These are phyloP conservation scores for Aaosphaeria arxii DNA, from an alignment of 2,329 filamentous ascomycete species.

Conservation along the genomic window DNA sequence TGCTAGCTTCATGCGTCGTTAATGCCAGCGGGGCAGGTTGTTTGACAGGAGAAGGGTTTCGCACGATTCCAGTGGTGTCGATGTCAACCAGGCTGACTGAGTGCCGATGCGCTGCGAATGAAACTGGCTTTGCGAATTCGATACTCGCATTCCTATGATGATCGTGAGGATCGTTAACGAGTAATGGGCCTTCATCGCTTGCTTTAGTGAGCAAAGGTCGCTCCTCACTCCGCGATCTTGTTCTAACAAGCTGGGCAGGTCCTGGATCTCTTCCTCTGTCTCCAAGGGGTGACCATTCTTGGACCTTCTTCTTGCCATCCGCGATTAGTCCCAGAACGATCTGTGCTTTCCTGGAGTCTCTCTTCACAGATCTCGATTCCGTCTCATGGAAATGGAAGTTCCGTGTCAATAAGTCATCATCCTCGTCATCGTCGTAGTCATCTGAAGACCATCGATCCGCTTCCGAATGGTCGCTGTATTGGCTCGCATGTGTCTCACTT, in stretches of 20 bases:
- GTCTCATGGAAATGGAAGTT: background rate
- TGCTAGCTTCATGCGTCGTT: background rate
- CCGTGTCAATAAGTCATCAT: background rate
- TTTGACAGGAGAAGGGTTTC: background rate
- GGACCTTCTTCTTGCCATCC: background rate
- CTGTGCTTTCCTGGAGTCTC: background rate
- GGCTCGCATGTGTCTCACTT: background rate
- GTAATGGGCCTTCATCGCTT: background rate
- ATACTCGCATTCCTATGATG: background rate
- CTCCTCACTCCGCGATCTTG: background rate
- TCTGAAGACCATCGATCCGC: background rate
- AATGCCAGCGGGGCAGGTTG: background rate
- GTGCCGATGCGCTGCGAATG: background rate
- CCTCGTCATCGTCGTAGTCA: background rate
- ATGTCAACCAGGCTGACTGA: background rate
- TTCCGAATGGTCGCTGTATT: background rate
- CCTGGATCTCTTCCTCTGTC: background rate
- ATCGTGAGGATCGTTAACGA: background rate
- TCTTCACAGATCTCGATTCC: background rate
- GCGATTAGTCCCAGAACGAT: background rate
- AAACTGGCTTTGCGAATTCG: background rate
- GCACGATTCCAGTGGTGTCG: background rate
- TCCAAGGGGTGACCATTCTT: background rate
- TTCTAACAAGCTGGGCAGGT: background rate
- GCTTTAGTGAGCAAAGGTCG: background rate